Conservation (phyloP, 2,329 filamentous ascomycete species). For the Diaporthe nobilis region DNA sequence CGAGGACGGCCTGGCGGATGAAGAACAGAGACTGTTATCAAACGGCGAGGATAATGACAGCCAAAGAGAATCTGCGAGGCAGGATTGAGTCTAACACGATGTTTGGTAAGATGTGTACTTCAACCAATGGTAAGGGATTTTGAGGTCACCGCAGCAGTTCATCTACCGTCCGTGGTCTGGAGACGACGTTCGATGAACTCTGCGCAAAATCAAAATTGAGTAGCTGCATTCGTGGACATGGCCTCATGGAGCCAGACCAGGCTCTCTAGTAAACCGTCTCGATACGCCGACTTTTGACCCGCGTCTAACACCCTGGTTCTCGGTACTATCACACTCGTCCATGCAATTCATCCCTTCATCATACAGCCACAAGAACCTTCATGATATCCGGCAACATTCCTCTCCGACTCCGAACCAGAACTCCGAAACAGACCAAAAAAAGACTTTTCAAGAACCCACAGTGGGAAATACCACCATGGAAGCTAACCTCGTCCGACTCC, state of each 20-base stretch:
- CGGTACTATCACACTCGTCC: background rate
- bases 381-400: background rate
- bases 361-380: background rate
- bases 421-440: slow-evolving; percentile 1
- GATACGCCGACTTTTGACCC: background rate
- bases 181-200: background rate
- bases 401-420: background rate
- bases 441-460: background rate
- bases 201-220: background rate
- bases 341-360: background rate
- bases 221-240: slow-evolving; percentile 4
- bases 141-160: background rate
- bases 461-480: background rate
- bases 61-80: background rate
- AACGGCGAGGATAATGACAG: background rate
- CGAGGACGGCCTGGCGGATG: background rate
- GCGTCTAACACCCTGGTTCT: background rate
- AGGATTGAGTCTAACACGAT: background rate
- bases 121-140: no score
- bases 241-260: background rate
- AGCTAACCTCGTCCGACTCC: background rate
- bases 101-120: no score
- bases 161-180: background rate
- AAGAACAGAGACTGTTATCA: background rate
- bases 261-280: background rate